Conservation (phyloP, 306 rosid species). For the Echinosophora koreensis region DNA sequence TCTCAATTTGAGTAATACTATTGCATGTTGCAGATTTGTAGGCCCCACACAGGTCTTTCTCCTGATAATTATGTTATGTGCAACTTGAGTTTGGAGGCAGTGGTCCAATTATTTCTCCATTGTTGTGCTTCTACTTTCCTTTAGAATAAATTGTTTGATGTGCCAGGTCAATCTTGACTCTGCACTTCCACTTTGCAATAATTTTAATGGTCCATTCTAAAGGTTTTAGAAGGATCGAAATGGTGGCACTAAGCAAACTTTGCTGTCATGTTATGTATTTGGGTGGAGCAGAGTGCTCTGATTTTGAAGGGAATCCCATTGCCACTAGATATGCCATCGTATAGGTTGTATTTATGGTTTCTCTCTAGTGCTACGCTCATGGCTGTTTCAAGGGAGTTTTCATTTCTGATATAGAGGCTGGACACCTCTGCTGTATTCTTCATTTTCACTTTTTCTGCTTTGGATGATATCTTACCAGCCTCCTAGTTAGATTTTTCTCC, state of each 20-base stretch:
- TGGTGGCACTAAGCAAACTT: not conserved
- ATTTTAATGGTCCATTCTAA: not conserved
- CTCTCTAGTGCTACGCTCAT: not conserved
- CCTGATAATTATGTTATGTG: not conserved
- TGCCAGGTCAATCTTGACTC: constrained; percentile 31
- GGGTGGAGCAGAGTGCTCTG: constrained; percentile 9
- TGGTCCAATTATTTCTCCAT: not conserved
- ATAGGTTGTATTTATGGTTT: constrained; percentile 36
- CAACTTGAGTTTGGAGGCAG: constrained; percentile 4
- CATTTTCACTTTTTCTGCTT: constrained; percentile 34
- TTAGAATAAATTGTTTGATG: not conserved
- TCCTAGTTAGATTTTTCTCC: constrained; percentile 16
- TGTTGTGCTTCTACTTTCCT: not conserved
- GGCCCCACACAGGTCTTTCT: not conserved
- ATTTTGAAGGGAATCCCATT: constrained; percentile 2
- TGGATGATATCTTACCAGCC: constrained; percentile 21
- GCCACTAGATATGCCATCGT: constrained; percentile 20
- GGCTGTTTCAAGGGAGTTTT: constrained; percentile 17
- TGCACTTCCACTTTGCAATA: constrained; percentile 25
- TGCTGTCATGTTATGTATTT: constrained; percentile 24
- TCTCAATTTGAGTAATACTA: constrained; percentile 23
- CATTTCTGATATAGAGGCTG: constrained; percentile 25
- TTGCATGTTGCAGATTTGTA: not conserved
- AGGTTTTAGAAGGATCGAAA: constrained; percentile 8
- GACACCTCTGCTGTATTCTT: constrained; percentile 20